These are phyloP conservation scores for Chamaecyparis obtusa DNA, from an alignment of 75 land plant species.

Conservation along the genomic window DNA sequence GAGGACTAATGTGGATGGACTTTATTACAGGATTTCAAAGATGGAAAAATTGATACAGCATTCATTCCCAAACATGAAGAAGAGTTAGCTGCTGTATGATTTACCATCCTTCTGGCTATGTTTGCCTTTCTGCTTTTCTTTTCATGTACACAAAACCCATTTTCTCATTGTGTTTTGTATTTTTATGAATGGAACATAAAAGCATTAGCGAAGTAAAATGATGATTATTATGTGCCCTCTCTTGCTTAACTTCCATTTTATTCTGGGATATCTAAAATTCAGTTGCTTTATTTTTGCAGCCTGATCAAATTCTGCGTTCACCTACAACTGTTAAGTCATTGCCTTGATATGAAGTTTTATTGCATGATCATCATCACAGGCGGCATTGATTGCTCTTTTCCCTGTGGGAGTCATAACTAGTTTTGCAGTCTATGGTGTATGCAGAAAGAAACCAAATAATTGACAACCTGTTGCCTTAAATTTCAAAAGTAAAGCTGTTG, in stretches of 20 bases:
- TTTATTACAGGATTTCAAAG: slow-evolving; percentile 77
- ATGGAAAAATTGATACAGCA: slow-evolving; percentile 94
- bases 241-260: neutral
- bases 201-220: neutral
- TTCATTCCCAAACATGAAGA: slow-evolving; percentile 95
- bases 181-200: neutral
- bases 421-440: neutral
- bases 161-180: neutral
- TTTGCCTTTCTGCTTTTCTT: neutral
- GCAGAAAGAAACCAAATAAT: slow-evolving; percentile 4
- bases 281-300: slow-evolving; percentile 10
- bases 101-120: neutral
- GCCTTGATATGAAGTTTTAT: neutral
- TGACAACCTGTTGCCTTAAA: neutral
- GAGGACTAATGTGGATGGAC: neutral
- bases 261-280: neutral
- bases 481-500: neutral
- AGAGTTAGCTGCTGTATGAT: slow-evolving; percentile 70
- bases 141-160: neutral
- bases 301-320: neutral
- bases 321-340: neutral
- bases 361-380: neutral
- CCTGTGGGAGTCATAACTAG: no score
- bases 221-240: neutral
- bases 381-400: neutral